Evolutionary conservation across 1,284 basidiomycete species (phyloP).

Genomic region (Pterulicium gracile): DNA sequence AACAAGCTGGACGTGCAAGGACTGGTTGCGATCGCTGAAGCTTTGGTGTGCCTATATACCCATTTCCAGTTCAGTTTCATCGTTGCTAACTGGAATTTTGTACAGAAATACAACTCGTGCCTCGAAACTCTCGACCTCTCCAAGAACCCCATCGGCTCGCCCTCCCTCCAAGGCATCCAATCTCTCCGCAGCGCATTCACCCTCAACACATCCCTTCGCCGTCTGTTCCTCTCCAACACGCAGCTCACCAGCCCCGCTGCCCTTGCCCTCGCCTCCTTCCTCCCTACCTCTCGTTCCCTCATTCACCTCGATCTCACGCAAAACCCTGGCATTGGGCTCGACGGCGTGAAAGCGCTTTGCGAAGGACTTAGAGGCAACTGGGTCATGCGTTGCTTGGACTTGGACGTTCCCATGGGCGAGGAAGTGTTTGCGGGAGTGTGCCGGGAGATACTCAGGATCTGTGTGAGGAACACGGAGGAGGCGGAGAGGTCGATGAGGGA

Average conservation of each 20-base stretch:
- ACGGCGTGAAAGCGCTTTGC: constrained; percentile 86
- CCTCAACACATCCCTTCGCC: constrained; percentile 84
- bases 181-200: constrained; percentile 88
- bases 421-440: constrained; percentile 71
- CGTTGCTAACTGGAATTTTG: neutral
- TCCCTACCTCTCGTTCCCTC: constrained; percentile 51
- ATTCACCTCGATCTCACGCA: constrained; percentile 76
- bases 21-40: constrained; percentile 78
- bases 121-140: constrained; percentile 92
- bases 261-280: constrained; percentile 92
- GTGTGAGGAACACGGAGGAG: constrained; percentile 70
- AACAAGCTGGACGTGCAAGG: constrained; percentile 85
- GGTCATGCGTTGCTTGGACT: constrained; percentile 83
- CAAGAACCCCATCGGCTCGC: constrained; percentile 70
- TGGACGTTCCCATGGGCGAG: constrained; percentile 85
- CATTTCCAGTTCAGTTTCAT: constrained; percentile 4
- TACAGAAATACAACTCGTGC: constrained; percentile 87
- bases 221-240: constrained; percentile 85
- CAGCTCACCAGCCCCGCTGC: constrained; percentile 77
- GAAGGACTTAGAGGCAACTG: constrained; percentile 79
- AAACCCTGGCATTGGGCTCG: constrained; percentile 73
- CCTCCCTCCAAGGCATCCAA: constrained; percentile 35
- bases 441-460: neutral
- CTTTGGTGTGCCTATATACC: constrained; percentile 47
- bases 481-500: constrained; percentile 37